These are phyloP conservation scores for Saturnispora sanitii DNA, from an alignment of 805 yeast genomes.

Conservation along the genomic window DNA sequence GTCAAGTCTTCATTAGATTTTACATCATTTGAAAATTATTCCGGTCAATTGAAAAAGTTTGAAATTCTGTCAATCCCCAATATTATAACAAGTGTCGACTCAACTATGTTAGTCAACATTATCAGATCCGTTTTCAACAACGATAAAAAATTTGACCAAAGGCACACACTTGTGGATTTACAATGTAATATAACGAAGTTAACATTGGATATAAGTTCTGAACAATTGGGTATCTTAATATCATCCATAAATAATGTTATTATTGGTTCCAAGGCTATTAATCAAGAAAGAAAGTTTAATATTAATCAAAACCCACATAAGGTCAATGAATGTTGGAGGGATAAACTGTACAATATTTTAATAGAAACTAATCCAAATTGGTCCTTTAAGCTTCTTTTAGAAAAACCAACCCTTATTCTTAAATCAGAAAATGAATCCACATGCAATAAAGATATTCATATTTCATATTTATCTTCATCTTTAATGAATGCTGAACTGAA, in stretches of 20 bases:
- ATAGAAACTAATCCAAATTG: constrained; percentile 16
- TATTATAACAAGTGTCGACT: constrained; percentile 13
- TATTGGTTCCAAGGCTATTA: neutral
- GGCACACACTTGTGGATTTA: constrained; percentile 25
- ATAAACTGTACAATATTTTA: neutral
- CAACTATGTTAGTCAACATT: constrained; percentile 16
- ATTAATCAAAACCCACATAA: neutral
- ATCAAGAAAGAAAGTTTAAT: neutral
- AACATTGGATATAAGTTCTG: constrained; percentile 34
- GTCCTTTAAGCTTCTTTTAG: constrained; percentile 19
- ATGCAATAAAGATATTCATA: constrained; percentile 11
- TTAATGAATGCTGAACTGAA: constrained; percentile 16
- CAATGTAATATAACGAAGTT: constrained; percentile 35
- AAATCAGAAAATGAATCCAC: constrained; percentile 14
- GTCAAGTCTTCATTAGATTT: constrained; percentile 23
- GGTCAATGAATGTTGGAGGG: neutral
- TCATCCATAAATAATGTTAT: neutral
- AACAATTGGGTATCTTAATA: constrained; percentile 29
- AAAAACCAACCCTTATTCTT: constrained; percentile 22
- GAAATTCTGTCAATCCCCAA: constrained; percentile 27
- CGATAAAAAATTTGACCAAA: constrained; percentile 16
- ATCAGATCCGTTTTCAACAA: constrained; percentile 13
- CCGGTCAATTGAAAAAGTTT: constrained; percentile 14
- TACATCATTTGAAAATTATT: constrained; percentile 12
- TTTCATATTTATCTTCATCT: constrained; percentile 18